These are phyloP conservation scores for Helichrysum umbraculigerum DNA, from an alignment of 129 eudicot genomes.

Conservation along the genomic window DNA sequence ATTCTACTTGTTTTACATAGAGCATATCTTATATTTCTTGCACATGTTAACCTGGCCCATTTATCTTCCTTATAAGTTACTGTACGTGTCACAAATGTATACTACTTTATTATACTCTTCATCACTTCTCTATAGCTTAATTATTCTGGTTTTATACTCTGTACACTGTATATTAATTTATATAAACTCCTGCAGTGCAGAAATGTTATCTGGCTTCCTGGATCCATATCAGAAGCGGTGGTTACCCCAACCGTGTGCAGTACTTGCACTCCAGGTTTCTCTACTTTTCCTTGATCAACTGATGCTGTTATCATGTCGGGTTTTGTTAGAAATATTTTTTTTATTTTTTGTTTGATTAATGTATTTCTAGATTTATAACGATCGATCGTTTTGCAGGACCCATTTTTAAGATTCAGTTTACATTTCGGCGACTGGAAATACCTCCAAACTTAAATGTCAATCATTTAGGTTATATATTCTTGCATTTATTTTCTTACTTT, in stretches of 20 bases:
- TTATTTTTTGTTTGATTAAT: neutral
- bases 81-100: neutral
- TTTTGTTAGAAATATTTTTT: slow-evolving; percentile 8
- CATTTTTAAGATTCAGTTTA: slow-evolving; percentile 76
- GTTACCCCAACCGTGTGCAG: slow-evolving; percentile 75
- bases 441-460: slow-evolving; percentile 74
- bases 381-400: slow-evolving; percentile 56
- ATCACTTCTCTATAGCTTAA: slow-evolving; percentile 9
- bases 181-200: slow-evolving; percentile 61
- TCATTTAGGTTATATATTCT: slow-evolving; percentile 64
- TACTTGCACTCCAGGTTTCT: slow-evolving; percentile 79
- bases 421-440: slow-evolving; percentile 88
- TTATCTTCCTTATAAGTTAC: neutral
- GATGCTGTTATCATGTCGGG: neutral
- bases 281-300: slow-evolving; percentile 8
- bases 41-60: neutral
- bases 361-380: slow-evolving; percentile 1
- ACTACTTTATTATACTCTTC: slow-evolving; percentile 5
- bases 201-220: slow-evolving; percentile 96
- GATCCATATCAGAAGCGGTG: slow-evolving; percentile 71
- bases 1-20: neutral
- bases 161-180: slow-evolving; percentile 16
- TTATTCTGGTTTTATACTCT: slow-evolving; percentile 1
- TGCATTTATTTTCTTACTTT: slow-evolving; percentile 7
- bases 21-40: neutral